These are phyloP conservation scores for Metarhizium brunneum DNA, from an alignment of 2,329 filamentous ascomycete genomes.

Conservation along the genomic window DNA sequence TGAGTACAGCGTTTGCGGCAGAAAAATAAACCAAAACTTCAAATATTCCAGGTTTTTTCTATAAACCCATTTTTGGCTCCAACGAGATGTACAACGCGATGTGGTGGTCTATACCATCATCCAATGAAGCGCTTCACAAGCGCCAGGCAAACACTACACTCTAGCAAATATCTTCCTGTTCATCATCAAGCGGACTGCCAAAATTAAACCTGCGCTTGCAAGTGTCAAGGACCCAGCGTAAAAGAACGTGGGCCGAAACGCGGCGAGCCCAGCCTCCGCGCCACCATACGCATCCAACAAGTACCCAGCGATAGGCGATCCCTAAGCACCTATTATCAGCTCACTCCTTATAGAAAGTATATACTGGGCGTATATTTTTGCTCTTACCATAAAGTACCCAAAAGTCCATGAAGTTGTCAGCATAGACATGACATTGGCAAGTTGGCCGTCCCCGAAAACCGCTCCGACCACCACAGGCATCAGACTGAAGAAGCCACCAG, in stretches of 20 bases:
- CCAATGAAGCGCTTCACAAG: background rate
- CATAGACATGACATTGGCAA: conserved; percentile 16
- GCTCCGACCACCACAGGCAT: conserved; percentile 18
- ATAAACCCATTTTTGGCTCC: too few relatives aligned
- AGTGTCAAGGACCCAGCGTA: background rate
- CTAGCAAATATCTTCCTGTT: background rate
- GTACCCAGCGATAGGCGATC: background rate
- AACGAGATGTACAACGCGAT: too few relatives aligned
- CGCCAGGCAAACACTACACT: background rate
- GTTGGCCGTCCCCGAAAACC: conserved; percentile 12
- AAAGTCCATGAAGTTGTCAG: conserved; percentile 21
- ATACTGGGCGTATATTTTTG: too few relatives aligned
- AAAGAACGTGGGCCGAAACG: background rate
- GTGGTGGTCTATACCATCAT: too few relatives aligned
- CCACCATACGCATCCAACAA: background rate
- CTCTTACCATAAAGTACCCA: conserved; percentile 19
- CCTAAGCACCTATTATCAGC: background rate
- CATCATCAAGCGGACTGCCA: background rate
- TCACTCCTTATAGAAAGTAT: background rate
- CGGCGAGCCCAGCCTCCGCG: background rate
- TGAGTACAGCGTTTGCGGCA: too few relatives aligned
- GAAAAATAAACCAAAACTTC: too few relatives aligned
- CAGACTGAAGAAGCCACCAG: conserved; percentile 21
- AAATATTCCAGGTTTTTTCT: too few relatives aligned
- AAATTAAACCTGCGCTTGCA: background rate